Evolutionary conservation across 306 rosid species (phyloP).

Genomic region (Prunus padus): DNA sequence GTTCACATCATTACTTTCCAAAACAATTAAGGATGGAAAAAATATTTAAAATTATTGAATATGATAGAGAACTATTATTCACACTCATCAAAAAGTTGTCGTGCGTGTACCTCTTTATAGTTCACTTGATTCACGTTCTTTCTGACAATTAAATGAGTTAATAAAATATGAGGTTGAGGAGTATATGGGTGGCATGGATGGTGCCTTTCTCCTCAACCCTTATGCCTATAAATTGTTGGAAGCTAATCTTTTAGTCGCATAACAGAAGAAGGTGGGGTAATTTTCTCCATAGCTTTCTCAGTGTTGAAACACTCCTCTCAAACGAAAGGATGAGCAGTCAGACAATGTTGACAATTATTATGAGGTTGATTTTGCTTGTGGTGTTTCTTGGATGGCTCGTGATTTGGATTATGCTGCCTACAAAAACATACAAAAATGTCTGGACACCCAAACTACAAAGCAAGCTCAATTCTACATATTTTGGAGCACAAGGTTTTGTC

Average conservation of each 20-base stretch:
- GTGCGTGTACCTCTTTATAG: not conserved
- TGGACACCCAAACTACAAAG: conserved; percentile 41
- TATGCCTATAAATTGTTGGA: not conserved
- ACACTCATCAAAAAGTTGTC: not conserved
- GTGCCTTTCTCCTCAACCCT: not conserved
- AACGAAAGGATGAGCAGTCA: not conserved
- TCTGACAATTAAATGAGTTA: too few species aligned
- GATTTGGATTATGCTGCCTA: conserved; percentile 58
- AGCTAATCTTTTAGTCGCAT: too few species aligned
- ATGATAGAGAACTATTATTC: not conserved
- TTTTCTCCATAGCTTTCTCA: not conserved
- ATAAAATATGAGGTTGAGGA: not conserved
- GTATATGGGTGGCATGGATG: not conserved
- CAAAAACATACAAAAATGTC: conserved; percentile 34
- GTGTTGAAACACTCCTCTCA: not conserved
- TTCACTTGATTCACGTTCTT: not conserved
- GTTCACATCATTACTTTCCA: not conserved
- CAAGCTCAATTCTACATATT: conserved; percentile 48
- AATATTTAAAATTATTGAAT: not conserved
- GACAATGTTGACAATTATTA: not conserved
- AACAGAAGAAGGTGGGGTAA: not conserved
- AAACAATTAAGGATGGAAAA: not conserved
- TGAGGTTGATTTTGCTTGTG: conserved; percentile 28
- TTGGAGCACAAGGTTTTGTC: conserved; percentile 48
- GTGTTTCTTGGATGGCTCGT: conserved; percentile 51